Evolutionary conservation across 2,329 filamentous ascomycete species (phyloP), one percentile per base, ranked within the genome.

Genomic region (Orbilia javanica): DNA sequence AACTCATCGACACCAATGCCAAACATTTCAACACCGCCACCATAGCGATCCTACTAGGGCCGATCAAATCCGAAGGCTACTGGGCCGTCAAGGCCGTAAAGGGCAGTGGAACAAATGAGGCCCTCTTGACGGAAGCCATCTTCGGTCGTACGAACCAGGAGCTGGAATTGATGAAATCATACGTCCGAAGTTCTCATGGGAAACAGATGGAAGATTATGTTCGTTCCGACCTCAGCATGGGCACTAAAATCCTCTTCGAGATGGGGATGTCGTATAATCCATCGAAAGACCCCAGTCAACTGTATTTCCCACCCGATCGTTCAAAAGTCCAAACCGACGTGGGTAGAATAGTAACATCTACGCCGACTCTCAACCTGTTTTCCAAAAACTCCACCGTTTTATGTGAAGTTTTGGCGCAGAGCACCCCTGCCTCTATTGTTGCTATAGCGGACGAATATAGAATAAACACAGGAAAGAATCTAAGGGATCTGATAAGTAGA

Each of bases 71-170:
- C 79, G 95, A 98, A 83, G 91, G 91, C 3, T 86, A 90, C 82
- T 88, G 89, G 66, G 85, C 96, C 7, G 87, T 90, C 82, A 87
- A 91, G 1, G 91, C 93, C 0, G 90, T 97, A 86, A 87, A 90
- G 60, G 94, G 95, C 0, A 83, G 89, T 0, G 96, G 96, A 6
- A 98, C 95, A 0, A 97, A 97, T 82, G 95, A 98, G 83, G 86
- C 87, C 68, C 87, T 96, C 0, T 87, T 99, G 62, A 96, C 97
- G 83, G 95, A 98, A 81, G 88, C 97, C 4, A 87, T 98, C 1
- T 88, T 97, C 3, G 88, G 90, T 7, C 89, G 95, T 39, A 92
- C 90, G 39, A 98, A 98, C 82, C 93, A 94, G 36, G 95, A 98
- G 81, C 86, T 99, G 44, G 88, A 89, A 67, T 93, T 93, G 44